Evolutionary conservation across 441 rosid genomes (phyloP), one percentile per base, ranked within the genome.

Genomic region (Theobroma grandiflorum): DNA sequence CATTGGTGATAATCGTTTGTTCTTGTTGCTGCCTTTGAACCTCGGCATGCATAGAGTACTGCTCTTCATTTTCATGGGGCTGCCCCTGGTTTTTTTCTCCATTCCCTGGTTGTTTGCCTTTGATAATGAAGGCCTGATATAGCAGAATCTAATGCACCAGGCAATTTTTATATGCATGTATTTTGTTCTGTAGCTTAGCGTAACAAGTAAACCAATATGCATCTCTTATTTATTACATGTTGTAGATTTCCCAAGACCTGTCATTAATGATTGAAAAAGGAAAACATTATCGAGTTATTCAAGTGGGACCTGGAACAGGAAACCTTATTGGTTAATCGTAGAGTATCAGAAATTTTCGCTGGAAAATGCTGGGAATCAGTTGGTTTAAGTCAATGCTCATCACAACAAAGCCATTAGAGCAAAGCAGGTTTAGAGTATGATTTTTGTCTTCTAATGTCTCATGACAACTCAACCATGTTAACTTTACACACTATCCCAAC

Each of bases 11-110:
- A 87, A 80, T 47, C 84, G 87, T 57, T 72, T 77, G 85, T 58
- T 79, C 77, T 33, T 88, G 76, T 63, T 77, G 78, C 35, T 61
- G 45, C 59, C 18, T 76, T 74, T 67, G 20, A 89, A 84, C 79
- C 91, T 85, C 6, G 98, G 96, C 78, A 88, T 85, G 85, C 98
- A 94, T 50, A 89, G 86, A 82, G 82, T 77, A 78, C 52, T 84
- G 77, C 47, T 85, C 20, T 65, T 87, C 89, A 78, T 86, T 83
- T 79, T 85, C 65, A 38, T 69, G n/a, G 59, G 67, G 42, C 73
- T 83, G 52, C 79, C 73, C 78, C 40, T 49, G 50, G 50, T 20
- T 59, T 70, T 86, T 55, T 63, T 85, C 80, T 78, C 83, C 84
- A 75, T 84, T 53, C 75, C 82, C 78, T 40, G 75, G 72, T 33